Conservation (phyloP, 202 grass and related monocot species). For the Panicum hallii region DNA sequence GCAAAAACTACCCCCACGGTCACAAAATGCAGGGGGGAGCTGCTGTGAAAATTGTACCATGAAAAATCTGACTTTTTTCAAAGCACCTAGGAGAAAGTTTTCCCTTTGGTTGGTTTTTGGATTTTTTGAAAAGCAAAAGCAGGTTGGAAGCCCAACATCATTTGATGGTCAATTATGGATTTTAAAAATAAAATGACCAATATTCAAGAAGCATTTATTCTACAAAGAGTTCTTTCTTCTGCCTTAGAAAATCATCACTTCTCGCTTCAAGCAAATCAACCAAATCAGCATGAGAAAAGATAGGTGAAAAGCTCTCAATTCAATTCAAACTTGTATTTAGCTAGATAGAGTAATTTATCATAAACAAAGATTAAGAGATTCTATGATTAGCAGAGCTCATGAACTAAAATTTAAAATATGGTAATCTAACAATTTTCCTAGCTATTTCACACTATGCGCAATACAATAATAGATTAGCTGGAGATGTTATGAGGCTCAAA, state of each 20-base stretch:
- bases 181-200: background rate
- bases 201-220: background rate
- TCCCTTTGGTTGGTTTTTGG: too few species aligned
- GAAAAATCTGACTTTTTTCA: too few species aligned
- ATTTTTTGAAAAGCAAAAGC: too few species aligned
- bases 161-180: background rate
- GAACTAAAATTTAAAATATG: background rate
- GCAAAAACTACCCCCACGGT: too few species aligned
- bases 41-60: too few species aligned
- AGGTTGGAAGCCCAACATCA: background rate
- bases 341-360: background rate
- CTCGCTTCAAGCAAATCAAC: background rate
- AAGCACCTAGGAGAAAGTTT: too few species aligned
- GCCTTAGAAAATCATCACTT: background rate
- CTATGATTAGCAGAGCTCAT: background rate
- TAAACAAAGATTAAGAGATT: background rate
- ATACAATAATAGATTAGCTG: too few species aligned
- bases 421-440: too few species aligned
- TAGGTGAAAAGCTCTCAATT: background rate
- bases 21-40: too few species aligned
- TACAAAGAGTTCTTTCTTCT: background rate
- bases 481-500: too few species aligned
- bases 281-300: background rate
- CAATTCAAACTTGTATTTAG: background rate
- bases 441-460: too few species aligned